These are phyloP conservation scores for Peronospora belbahrii DNA, from an alignment of 352 stramenopile species.

Conservation along the genomic window DNA sequence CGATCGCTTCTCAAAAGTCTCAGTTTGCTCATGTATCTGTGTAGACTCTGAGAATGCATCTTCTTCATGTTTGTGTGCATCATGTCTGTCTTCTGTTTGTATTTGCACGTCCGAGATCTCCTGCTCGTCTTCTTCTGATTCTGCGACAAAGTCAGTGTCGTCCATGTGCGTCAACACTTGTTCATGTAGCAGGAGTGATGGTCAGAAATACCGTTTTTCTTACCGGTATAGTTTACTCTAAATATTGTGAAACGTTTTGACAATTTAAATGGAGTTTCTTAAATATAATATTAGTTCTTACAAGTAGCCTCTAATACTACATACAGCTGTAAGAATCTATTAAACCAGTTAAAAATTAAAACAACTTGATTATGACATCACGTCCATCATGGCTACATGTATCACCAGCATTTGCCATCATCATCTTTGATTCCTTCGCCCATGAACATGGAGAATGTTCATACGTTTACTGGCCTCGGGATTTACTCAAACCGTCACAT, in stretches of 20 bases:
- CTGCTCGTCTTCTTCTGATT: conserved; percentile 42
- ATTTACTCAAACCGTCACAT: conserved; percentile 28
- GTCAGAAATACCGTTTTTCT: background rate
- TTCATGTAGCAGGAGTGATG: conserved; percentile 10
- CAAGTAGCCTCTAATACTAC: background rate
- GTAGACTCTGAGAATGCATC: background rate
- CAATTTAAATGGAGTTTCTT: no score
- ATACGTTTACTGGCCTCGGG: conserved; percentile 13
- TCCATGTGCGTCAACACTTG: conserved; percentile 26
- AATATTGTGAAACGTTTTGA: no score
- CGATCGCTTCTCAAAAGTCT: background rate
- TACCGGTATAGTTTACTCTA: background rate
- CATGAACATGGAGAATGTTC: conserved; percentile 20
- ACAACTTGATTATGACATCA: background rate
- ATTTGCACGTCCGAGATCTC: conserved; percentile 13
- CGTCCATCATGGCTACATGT: background rate
- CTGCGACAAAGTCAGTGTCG: conserved; percentile 40
- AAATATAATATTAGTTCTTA: no score
- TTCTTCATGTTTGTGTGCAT: background rate
- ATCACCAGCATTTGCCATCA: background rate
- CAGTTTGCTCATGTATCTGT: background rate
- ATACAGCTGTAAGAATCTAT: background rate
- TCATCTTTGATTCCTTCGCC: no score
- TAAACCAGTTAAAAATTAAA: no score
- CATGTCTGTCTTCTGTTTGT: conserved; percentile 3